Evolutionary conservation across 345 rosid species (phyloP).

Genomic region (Eucalyptus globulus): DNA sequence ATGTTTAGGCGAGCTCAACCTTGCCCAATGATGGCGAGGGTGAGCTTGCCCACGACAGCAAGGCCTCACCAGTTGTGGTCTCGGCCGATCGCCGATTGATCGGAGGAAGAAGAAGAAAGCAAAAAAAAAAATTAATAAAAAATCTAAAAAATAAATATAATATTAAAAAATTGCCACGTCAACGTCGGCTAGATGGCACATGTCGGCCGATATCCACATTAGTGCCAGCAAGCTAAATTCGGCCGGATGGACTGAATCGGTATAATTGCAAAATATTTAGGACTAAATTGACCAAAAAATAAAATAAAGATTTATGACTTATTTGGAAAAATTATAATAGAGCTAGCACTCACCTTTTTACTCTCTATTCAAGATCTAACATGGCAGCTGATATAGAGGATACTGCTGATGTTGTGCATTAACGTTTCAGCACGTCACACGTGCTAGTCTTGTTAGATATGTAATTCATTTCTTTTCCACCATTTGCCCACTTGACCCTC

Average conservation of each 20-base stretch:
- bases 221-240: rapidly evolving
- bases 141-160: too few relatives aligned
- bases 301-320: rapidly evolving
- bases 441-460: not conserved
- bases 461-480: not conserved
- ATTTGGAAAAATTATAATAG: too few relatives aligned
- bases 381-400: too few relatives aligned
- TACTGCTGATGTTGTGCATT: not conserved
- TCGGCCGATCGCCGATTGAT: rapidly evolving
- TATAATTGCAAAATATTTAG: rapidly evolving
- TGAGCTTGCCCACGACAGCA: rapidly evolving
- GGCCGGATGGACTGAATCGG: rapidly evolving
- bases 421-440: not conserved
- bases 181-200: rapidly evolving
- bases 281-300: rapidly evolving
- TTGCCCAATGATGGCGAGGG: rapidly evolving
- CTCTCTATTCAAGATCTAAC: too few relatives aligned
- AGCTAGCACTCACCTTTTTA: too few relatives aligned
- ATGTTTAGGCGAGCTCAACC: rapidly evolving
- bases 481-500: not conserved
- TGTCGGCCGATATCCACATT: rapidly evolving
- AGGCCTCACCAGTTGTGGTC: rapidly evolving
- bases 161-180: too few relatives aligned
- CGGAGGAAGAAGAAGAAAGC: rapidly evolving
- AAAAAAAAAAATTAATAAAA: too few relatives aligned